Conservation (phyloP, 352 stramenopile species). For the Phytophthora pluvialis region DNA sequence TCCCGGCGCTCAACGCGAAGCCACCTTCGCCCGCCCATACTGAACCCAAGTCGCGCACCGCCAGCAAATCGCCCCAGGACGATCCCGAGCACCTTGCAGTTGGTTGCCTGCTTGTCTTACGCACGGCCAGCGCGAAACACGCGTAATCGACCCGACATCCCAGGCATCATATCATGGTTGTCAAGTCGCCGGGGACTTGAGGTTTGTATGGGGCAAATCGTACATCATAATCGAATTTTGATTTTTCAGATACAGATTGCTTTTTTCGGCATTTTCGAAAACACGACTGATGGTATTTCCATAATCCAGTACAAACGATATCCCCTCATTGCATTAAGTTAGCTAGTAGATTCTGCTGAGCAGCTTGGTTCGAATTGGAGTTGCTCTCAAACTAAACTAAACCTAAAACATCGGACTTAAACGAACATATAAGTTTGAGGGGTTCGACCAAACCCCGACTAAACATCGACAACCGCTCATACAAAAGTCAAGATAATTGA, state of each 20-base stretch:
- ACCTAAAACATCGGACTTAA: too few species aligned
- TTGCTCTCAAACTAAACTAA: too few species aligned
- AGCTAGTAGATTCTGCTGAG: too few species aligned
- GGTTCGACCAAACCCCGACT: too few species aligned
- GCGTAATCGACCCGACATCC: constrained; percentile 24
- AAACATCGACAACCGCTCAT: too few species aligned
- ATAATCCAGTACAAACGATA: too few species aligned
- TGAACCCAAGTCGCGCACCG: constrained; percentile 15
- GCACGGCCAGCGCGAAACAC: constrained; percentile 7
- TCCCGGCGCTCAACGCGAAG: too few species aligned
- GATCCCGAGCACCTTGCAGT: constrained; percentile 33
- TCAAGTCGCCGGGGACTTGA: constrained; percentile 7
- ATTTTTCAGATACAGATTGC: neutral
- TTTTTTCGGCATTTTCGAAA: neutral
- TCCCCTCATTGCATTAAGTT: too few species aligned
- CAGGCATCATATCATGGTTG: constrained; percentile 23
- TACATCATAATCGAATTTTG: constrained; percentile 1
- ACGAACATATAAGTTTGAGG: too few species aligned
- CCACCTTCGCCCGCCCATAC: constrained; percentile 7
- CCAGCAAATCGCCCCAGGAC: constrained; percentile 27
- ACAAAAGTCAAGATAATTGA: too few species aligned
- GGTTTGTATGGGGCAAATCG: neutral
- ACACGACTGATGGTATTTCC: neutral
- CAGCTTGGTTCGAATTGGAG: too few species aligned
- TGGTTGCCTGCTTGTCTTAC: constrained; percentile 14